Conservation (phyloP, 371 early-diverging fungal genomes). For the Mucor circinelloides region DNA sequence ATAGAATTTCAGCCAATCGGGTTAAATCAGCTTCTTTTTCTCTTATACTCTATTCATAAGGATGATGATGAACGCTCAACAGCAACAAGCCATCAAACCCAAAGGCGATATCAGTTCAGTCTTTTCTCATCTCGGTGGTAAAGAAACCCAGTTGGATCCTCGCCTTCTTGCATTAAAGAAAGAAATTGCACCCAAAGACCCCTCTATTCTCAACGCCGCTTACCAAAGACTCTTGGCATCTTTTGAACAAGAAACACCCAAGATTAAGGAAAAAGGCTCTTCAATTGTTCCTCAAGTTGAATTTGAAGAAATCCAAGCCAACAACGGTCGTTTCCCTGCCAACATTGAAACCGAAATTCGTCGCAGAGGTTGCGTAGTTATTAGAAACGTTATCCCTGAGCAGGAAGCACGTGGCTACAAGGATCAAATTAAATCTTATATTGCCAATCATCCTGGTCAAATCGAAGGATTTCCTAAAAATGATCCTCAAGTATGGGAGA, state of each 20-base stretch:
- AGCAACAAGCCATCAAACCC: constrained; percentile 15
- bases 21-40: background rate
- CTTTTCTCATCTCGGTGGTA: constrained; percentile 39
- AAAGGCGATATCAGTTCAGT: constrained; percentile 48
- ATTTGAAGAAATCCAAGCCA: constrained; percentile 29
- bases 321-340: constrained; percentile 37
- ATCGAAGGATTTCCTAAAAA: constrained; percentile 36
- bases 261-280: constrained; percentile 34
- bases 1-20: background rate
- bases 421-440: constrained; percentile 31
- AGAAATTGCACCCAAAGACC: constrained; percentile 28
- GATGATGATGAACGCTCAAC: constrained; percentile 1
- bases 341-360: constrained; percentile 23
- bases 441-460: constrained; percentile 22
- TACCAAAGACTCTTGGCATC: constrained; percentile 28
- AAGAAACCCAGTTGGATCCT: constrained; percentile 26
- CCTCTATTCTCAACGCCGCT: constrained; percentile 23
- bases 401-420: constrained; percentile 36
- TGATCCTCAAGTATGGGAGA: constrained; percentile 44
- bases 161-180: constrained; percentile 29
- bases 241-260: constrained; percentile 29
- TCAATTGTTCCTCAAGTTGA: constrained; percentile 33
- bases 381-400: constrained; percentile 34
- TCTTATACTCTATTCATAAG: background rate
- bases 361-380: constrained; percentile 38